Conservation (phyloP, 208 protist species). For the Porcisia deanei region DNA sequence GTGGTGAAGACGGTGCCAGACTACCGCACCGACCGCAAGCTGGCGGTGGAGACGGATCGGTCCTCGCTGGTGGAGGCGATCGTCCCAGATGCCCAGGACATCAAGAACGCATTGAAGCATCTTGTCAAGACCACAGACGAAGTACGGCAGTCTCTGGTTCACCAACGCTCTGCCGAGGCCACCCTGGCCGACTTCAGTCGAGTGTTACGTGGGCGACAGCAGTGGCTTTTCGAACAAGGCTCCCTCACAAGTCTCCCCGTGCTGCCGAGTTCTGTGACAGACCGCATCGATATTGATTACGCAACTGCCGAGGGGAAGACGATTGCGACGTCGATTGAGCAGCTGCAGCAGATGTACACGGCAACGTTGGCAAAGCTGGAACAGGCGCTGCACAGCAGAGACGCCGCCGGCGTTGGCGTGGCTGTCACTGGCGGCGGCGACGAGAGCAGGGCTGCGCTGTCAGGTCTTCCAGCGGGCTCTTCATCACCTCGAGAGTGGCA, state of each 20-base stretch:
- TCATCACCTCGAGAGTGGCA: constrained; percentile 4
- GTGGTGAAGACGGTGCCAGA: constrained; percentile 29
- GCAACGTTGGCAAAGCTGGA: constrained; percentile 6
- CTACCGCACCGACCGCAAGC: constrained; percentile 28
- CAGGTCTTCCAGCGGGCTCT: constrained; percentile 2
- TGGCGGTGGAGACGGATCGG: constrained; percentile 33
- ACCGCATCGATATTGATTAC: constrained; percentile 61
- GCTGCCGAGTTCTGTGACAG: constrained; percentile 38
- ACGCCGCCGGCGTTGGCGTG: neutral
- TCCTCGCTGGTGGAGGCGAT: constrained; percentile 32
- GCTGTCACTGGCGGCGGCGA: neutral
- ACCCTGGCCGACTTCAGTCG: constrained; percentile 69
- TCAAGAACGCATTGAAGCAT: constrained; percentile 34
- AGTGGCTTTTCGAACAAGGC: constrained; percentile 46
- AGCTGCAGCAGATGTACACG: constrained; percentile 37
- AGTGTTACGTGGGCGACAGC: constrained; percentile 47
- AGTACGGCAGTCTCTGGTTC: constrained; percentile 34
- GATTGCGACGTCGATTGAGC: constrained; percentile 58
- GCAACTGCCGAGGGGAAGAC: constrained; percentile 69
- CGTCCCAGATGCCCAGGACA: constrained; percentile 33
- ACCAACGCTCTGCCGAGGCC: constrained; percentile 43
- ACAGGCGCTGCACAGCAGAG: constrained; percentile 10
- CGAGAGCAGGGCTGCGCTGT: neutral
- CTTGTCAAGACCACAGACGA: constrained; percentile 35
- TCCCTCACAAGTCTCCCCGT: constrained; percentile 25